phyloP scores from a whole-genome alignment of 805 yeast species.

The Wickerhamiella occidentalis region DNA sequence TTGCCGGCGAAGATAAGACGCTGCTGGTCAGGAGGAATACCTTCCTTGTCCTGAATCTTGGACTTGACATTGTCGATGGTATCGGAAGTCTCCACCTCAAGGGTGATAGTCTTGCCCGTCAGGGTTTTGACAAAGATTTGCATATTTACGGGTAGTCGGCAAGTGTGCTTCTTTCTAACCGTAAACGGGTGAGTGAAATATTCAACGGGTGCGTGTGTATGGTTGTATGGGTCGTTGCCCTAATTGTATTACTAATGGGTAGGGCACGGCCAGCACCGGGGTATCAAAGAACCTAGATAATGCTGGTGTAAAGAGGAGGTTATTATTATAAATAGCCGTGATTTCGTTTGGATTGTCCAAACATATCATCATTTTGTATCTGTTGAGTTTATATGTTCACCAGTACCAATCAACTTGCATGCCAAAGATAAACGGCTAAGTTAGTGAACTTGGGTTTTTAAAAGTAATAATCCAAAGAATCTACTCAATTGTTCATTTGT shows the following conservation, averaged over 20 bases:
- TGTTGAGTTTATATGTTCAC: too few species aligned
- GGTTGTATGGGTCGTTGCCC: neutral
- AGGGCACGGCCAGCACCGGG: too few species aligned
- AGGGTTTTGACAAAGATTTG: slow-evolving; percentile 96
- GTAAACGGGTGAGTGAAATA: slow-evolving; percentile 12
- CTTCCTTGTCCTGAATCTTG: slow-evolving; percentile 95
- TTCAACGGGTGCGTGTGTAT: neutral
- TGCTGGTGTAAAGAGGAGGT: too few species aligned
- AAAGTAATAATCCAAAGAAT: too few species aligned
- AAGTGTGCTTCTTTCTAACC: slow-evolving; percentile 24
- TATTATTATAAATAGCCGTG: too few species aligned
- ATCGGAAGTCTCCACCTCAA: slow-evolving; percentile 96
- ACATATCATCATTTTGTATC: too few species aligned
- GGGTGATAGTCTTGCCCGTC: slow-evolving; percentile 97
- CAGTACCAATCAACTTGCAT: too few species aligned
- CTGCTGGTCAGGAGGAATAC: slow-evolving; percentile 97
- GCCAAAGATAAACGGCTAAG: too few species aligned
- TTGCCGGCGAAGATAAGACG: slow-evolving; percentile 96
- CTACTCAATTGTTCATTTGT: too few species aligned
- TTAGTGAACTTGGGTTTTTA: too few species aligned
- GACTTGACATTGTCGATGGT: slow-evolving; percentile 94
- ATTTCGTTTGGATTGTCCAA: too few species aligned
- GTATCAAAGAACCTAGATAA: too few species aligned
- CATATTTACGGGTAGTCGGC: slow-evolving; percentile 32
- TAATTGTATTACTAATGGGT: neutral